phyloP scores from a whole-genome alignment of 208 protist species.

The Endotrypanum monterogeii region DNA sequence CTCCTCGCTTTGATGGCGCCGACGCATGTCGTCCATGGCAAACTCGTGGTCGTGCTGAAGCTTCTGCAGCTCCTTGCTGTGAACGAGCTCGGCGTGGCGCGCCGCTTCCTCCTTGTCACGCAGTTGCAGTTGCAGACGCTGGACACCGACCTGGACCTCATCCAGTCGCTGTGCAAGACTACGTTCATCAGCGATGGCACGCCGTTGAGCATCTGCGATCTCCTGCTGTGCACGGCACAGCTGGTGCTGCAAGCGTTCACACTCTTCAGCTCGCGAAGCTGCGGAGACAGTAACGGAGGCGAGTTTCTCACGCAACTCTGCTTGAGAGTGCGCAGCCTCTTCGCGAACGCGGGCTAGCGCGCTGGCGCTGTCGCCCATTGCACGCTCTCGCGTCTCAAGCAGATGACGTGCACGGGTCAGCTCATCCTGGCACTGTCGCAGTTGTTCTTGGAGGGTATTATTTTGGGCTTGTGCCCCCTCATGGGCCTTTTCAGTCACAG shows the following conservation, averaged over 20 bases:
- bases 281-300: conserved; percentile 31
- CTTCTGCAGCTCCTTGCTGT: conserved; percentile 53
- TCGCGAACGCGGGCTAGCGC: conserved; percentile 21
- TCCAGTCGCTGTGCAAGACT: conserved; percentile 35
- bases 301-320: conserved; percentile 45
- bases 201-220: conserved; percentile 34
- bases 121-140: conserved; percentile 47
- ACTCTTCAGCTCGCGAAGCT: conserved; percentile 34
- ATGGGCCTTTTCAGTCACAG: conserved; percentile 18
- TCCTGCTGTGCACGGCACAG: conserved; percentile 44
- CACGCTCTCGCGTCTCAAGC: conserved; percentile 35
- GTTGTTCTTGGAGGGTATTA: conserved; percentile 27
- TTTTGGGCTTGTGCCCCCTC: conserved; percentile 31
- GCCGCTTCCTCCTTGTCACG: conserved; percentile 57
- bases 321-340: conserved; percentile 18
- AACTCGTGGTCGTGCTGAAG: conserved; percentile 32
- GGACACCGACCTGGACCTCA: conserved; percentile 29
- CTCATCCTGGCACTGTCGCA: conserved; percentile 29
- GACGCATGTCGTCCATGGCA: conserved; percentile 37
- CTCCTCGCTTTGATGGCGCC: conserved; percentile 43
- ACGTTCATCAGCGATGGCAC: conserved; percentile 37
- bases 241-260: conserved; percentile 50
- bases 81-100: conserved; percentile 32
- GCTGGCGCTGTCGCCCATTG: conserved; percentile 23
- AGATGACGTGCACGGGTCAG: conserved; percentile 18